These are phyloP conservation scores for Linum lewisii DNA, from an alignment of 345 rosid genomes.

Conservation along the genomic window DNA sequence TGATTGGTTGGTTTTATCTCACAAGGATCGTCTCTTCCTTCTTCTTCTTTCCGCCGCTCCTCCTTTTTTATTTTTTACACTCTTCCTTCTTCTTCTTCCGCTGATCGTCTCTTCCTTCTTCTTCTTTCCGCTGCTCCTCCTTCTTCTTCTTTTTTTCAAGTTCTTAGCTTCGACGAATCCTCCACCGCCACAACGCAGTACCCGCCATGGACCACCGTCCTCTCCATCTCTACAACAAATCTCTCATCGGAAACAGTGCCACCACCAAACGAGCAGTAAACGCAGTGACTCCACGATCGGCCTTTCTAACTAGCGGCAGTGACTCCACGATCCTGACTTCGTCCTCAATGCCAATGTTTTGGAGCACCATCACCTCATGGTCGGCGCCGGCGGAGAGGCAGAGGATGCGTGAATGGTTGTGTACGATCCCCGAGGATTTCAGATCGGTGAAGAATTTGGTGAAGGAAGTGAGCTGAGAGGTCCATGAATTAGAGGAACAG, in stretches of 20 bases:
- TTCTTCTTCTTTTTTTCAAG: too few relatives aligned
- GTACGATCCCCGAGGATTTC: slow-evolving; percentile 32
- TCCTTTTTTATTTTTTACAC: too few relatives aligned
- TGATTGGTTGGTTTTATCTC: too few relatives aligned
- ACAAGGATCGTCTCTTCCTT: too few relatives aligned
- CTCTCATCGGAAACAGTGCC: slow-evolving; percentile 62
- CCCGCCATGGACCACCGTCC: slow-evolving; percentile 65
- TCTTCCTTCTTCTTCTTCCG: too few relatives aligned
- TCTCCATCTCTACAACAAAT: slow-evolving; percentile 70
- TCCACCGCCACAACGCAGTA: slow-evolving; percentile 49
- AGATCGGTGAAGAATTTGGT: slow-evolving; percentile 37
- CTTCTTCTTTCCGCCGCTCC: too few relatives aligned
- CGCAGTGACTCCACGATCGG: slow-evolving; percentile 62
- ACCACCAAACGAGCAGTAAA: slow-evolving; percentile 49
- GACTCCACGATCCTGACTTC: slow-evolving; percentile 77
- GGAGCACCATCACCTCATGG: slow-evolving; percentile 69
- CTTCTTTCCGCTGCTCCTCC: too few relatives aligned
- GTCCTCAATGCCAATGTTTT: slow-evolving; percentile 43
- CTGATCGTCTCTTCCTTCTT: too few relatives aligned
- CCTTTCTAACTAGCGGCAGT: slow-evolving; percentile 54
- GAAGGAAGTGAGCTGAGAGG: slow-evolving; percentile 40
- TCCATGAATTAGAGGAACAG: slow-evolving; percentile 64
- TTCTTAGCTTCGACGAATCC: too few relatives aligned
- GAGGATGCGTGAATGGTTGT: slow-evolving; percentile 60
- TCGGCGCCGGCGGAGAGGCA: slow-evolving; percentile 88